Base-by-base conservation (phyloP, 2,329 filamentous ascomycete genomes). In the Beauveria caledonica region DNA sequence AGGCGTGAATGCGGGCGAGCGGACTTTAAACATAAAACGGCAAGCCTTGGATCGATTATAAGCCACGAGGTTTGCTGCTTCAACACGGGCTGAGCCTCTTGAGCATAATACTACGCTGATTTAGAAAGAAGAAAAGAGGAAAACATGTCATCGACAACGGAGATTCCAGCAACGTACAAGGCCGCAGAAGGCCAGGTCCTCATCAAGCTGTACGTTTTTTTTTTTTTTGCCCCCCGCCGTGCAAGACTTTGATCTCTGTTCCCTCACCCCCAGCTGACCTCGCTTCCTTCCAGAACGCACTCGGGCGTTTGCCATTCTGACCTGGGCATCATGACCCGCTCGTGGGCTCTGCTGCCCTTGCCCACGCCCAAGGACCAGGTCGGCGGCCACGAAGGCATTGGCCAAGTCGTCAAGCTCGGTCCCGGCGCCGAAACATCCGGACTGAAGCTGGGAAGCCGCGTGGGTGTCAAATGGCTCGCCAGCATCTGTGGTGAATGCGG, bases 341-440 rank as follows among this genome's bases (percentile, higher is more conserved):
- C 58, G 36, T 62, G 61, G 61, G 50, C 50, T 8, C 44, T 36
- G 17, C 56, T 62, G 36, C 61, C 61, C 11, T 46, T 39, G 3
- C 61, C 61, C 27, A 62, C 61, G 5, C 40, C 44, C 27, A 60
- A 58, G 19, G 49, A 45, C 21, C 63, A 65, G 50, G 60, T 88
- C 4, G 86, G 86, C 46, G 87, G 87, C 5, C 86, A 89, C 67
- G 86, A 89, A 72, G 86, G 86, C 19, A 82, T 89, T 1, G 84
- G 84, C 46, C 80, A 79, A 57, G 76, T 89, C 36, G 84, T 86
- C 46, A 86, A 86, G 68, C 75, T 89, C 63, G 86, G 87, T 0
- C 76, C 85, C 0, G 83, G 81, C 8, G 77, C 81, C 21, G 82
- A 86, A 55, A 70, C 66, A 42, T 75, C 80, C 1, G 78, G 77